Evolutionary conservation across 2,329 filamentous ascomycete genomes (phyloP).

Genomic region (Drechslerella dactyloides): DNA sequence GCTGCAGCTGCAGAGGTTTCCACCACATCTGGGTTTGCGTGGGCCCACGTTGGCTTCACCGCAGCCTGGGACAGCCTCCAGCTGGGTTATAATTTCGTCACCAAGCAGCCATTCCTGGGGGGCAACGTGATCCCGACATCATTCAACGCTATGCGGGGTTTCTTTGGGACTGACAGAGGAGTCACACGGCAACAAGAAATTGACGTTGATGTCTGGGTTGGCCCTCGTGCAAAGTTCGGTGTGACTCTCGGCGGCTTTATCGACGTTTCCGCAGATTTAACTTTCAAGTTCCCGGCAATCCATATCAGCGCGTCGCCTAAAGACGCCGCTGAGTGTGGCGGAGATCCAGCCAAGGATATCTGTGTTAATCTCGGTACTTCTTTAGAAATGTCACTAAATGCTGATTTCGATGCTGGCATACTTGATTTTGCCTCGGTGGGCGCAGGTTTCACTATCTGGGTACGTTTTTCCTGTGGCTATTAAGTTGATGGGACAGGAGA

Average conservation of each 20-base stretch:
- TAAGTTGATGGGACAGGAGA: background rate
- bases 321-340: background rate
- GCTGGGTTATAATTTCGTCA: background rate
- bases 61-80: background rate
- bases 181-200: background rate
- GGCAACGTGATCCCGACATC: background rate
- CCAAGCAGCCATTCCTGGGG: background rate
- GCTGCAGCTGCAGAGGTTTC: background rate
- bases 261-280: background rate
- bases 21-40: background rate
- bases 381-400: background rate
- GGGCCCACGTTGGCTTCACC: background rate
- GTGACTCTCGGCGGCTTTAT: background rate
- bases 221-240: background rate
- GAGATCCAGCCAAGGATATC: background rate
- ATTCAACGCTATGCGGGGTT: background rate
- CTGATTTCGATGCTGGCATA: background rate
- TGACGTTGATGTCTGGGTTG: background rate
- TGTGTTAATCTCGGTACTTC: background rate
- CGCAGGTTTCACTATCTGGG: slow-evolving; percentile 2
- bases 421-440: background rate
- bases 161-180: background rate
- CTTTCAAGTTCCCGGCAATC: background rate
- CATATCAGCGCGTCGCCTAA: background rate
- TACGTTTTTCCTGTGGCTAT: background rate